Evolutionary conservation across 2,329 filamentous ascomycete genomes (phyloP).

Genomic region (Diplodia intermedia): DNA sequence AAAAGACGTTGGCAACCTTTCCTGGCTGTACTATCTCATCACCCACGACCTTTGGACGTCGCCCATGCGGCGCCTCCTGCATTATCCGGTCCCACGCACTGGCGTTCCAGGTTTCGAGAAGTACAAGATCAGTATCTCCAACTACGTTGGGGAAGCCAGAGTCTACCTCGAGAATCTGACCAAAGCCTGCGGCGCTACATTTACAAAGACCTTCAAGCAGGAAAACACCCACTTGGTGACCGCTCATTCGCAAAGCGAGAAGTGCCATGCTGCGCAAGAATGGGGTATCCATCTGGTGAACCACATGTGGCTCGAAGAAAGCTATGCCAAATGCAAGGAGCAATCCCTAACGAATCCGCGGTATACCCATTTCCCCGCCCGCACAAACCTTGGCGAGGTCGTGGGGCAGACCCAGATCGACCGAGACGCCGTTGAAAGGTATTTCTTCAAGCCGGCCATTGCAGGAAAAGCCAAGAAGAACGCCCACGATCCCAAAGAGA

Average conservation of each 20-base stretch:
- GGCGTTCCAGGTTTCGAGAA: slow-evolving; percentile 81
- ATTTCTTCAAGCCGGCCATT: slow-evolving; percentile 51
- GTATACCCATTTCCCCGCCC: slow-evolving; percentile 84
- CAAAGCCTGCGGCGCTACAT: slow-evolving; percentile 80
- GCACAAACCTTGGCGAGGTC: slow-evolving; percentile 91
- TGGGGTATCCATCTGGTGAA: slow-evolving; percentile 93
- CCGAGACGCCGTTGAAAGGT: slow-evolving; percentile 72
- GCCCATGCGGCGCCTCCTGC: slow-evolving; percentile 79
- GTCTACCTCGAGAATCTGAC: slow-evolving; percentile 94
- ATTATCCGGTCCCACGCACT: slow-evolving; percentile 82
- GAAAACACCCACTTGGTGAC: slow-evolving; percentile 97
- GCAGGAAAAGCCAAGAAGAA: slow-evolving; percentile 1
- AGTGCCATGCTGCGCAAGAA: slow-evolving; percentile 88
- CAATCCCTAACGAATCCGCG: slow-evolving; percentile 74
- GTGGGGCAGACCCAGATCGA: slow-evolving; percentile 89
- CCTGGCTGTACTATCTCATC: slow-evolving; percentile 93
- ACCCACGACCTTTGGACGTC: slow-evolving; percentile 88
- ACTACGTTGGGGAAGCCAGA: slow-evolving; percentile 93
- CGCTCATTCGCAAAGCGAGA: slow-evolving; percentile 87
- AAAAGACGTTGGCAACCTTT: slow-evolving; percentile 88
- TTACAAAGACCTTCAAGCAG: slow-evolving; percentile 92
- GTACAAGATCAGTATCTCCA: slow-evolving; percentile 86
- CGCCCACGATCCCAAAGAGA: neutral
- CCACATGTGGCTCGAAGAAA: slow-evolving; percentile 97
- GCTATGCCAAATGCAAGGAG: slow-evolving; percentile 85